Evolutionary conservation across 202 grass and related monocot genomes (phyloP).

Genomic region (Musa balbisiana): DNA sequence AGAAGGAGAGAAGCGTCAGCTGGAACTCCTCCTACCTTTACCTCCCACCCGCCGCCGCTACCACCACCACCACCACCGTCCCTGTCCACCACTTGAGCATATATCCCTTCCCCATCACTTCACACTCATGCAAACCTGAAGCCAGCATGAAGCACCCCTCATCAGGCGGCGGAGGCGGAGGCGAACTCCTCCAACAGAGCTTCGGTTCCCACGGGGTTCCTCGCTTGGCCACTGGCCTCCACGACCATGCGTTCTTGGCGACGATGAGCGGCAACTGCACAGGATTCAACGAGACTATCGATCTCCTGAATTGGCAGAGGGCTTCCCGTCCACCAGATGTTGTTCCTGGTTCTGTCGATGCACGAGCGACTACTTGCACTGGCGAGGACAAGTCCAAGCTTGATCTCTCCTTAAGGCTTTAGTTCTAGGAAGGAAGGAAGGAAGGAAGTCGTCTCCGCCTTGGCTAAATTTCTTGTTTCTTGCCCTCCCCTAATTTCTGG

Average conservation of each 20-base stretch:
- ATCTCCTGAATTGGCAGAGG: constrained; percentile 36
- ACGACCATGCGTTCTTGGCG: neutral
- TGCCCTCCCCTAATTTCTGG: no score
- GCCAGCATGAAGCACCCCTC: neutral
- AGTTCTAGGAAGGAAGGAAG: neutral
- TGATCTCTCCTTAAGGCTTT: neutral
- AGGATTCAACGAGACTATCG: constrained; percentile 25
- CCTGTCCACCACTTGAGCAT: neutral
- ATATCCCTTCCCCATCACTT: constrained; percentile 1
- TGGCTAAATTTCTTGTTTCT: no score
- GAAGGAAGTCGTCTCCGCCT: no score
- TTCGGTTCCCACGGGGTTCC: constrained; percentile 11
- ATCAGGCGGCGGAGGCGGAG: neutral
- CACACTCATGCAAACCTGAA: constrained; percentile 5
- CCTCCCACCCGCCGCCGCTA: neutral
- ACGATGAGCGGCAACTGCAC: constrained; percentile 13
- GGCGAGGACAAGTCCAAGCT: neutral
- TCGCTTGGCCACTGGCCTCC: constrained; percentile 21
- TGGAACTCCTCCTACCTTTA: constrained; percentile 17
- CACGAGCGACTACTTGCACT: neutral
- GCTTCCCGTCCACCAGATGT: constrained; percentile 5
- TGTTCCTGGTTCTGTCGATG: neutral
- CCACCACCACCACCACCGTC: neutral
- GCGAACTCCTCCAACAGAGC: neutral
- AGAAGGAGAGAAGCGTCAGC: constrained; percentile 6